Base-by-base conservation (phyloP, 140 eudicot genomes). In the Oenanthe javanica region DNA sequence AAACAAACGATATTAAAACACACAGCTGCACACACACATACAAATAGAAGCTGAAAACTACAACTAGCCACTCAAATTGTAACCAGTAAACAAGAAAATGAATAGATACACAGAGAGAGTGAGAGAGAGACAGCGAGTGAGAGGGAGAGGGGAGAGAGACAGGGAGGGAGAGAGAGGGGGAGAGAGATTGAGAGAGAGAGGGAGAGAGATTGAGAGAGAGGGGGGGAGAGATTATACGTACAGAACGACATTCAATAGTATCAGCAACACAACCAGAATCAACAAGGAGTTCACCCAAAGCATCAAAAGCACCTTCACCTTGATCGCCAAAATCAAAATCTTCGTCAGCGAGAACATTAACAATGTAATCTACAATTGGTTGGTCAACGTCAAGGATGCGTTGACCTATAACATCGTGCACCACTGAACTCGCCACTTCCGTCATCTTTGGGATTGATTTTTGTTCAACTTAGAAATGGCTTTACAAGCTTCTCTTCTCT, bases 281-380 rank as follows among this genome's bases (percentile, higher is more conserved):
- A 83, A 95, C 96, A 43, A 95, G 93, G 67, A 95, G 97, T 36
- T 92, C 99, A 15, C 99, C 97, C 3, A 95, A 80, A 67, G 99
- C 99, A 2, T 95, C 97, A 48, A 90, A 89, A 80, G 90, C 93
- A 73, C 97, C 97, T 80, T 92, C 97, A 43, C 99, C 99, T 43
- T 92, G 92, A 77, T 76, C 86, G 46, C 97, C 99, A 77, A 95
- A 91, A 88, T 95, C 99, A 81, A 95, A 95, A 63, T 95, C 99
- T 74, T 95, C 99, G 82, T 95, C 97, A 59, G 97, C 99, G 63
- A 95, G 93, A 80, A 95, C 99, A 52, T 95, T 95, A 51, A 95
- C 67, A 77, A 95, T 88, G 88, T 95, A 95, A 67, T 93, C 97
- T 72, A 95, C 85, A 51, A 95, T 92, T 15, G 97, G 99, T 83